Evolutionary conservation across 2,329 filamentous ascomycete species (phyloP), one percentile per base, ranked within the genome.

Genomic region (Aureobasidium subglaciale): DNA sequence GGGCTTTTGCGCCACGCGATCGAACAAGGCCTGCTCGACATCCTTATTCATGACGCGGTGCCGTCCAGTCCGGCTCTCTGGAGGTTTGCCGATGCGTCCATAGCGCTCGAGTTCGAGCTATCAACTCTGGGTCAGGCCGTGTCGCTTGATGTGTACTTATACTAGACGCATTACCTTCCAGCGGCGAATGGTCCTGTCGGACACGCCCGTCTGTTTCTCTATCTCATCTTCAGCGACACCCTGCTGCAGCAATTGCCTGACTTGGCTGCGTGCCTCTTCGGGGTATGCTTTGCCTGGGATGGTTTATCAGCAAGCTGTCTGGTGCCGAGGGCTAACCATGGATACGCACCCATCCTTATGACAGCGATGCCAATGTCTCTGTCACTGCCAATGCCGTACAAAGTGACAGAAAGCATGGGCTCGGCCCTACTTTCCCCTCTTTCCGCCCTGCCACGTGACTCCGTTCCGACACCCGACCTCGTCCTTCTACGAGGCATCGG

Each of bases 21-120:
- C 64, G 60, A 68, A 67, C 16, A 70, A 63, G 40, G 64, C 64
- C 63, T 65, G 61, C 56, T 70, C 68, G 27, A 69, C 62, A 34
- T 69, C 68, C n/a, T 64, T 43, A 29, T 60, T 68, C 56, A 70
- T 59, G 40, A 69, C 67, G 16, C 68, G 59, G 60, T 69, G 65
- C 41, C 68, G 60, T 16, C 68, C 68, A 8, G 68, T 70, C 27
- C 68, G 63, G 52, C 63, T 64, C 61, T 70, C 68, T 16, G 67
- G 67, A 27, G 68, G 68, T 61, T 70, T 70, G 32, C 68, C 68
- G 45, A 70, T 70, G 55, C 68, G 60, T 41, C 68, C 68, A n/a
- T 66, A 69, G 29, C 66, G 60, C 59, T 69, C 67, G 30, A 69
- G 63, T 59, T 70, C 68, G 41, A 69, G 61, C 60, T 56, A 20